Evolutionary conservation across 371 early-diverging fungal genomes (phyloP).

Genomic region (Lichtheimia ramosa): DNA sequence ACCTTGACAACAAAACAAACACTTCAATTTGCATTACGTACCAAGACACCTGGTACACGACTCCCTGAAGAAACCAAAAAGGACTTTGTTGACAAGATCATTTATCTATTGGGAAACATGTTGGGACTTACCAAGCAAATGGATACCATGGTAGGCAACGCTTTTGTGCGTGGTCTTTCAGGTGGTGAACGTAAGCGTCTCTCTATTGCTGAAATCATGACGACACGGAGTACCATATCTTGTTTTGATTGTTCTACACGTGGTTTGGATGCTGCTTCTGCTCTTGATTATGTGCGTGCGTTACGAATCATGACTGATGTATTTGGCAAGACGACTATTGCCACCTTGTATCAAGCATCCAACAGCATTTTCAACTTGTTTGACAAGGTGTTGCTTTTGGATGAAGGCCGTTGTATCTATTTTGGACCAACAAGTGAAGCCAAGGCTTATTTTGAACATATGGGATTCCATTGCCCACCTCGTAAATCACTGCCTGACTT

Average conservation of each 20-base stretch:
- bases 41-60: slow-evolving; percentile 68
- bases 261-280: slow-evolving; percentile 90
- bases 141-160: slow-evolving; percentile 83
- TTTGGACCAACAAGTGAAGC: slow-evolving; percentile 69
- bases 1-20: slow-evolving; percentile 70
- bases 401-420: slow-evolving; percentile 75
- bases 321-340: slow-evolving; percentile 61
- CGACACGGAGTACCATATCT: slow-evolving; percentile 60
- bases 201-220: slow-evolving; percentile 85
- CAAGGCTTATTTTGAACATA: slow-evolving; percentile 62
- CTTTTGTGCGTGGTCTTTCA: slow-evolving; percentile 76
- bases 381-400: slow-evolving; percentile 70
- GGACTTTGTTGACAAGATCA: slow-evolving; percentile 45
- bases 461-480: slow-evolving; percentile 68
- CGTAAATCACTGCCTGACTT: slow-evolving; percentile 79
- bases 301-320: slow-evolving; percentile 69
- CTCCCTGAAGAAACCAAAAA: slow-evolving; percentile 37
- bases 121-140: slow-evolving; percentile 74
- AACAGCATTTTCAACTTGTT: slow-evolving; percentile 77
- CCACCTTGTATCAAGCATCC: slow-evolving; percentile 70
- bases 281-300: slow-evolving; percentile 74
- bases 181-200: slow-evolving; percentile 91
- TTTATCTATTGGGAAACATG: slow-evolving; percentile 64
- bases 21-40: slow-evolving; percentile 61
- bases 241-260: slow-evolving; percentile 87